phyloP scores from a whole-genome alignment of 805 yeast species.

The Jamesozyma jinghongensis region DNA sequence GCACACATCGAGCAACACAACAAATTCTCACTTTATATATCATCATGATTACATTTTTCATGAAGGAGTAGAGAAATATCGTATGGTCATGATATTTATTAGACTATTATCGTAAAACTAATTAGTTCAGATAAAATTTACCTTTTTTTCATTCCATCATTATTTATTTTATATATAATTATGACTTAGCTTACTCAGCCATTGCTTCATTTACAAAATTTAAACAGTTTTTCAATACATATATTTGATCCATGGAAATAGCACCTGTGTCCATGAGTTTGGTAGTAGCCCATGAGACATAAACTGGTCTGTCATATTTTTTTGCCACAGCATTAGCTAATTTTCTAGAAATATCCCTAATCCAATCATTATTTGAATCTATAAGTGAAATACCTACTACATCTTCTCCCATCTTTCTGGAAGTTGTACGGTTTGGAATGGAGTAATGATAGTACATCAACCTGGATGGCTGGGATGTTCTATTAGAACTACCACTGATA shows the following conservation, averaged over 20 bases:
- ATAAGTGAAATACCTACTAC: slow-evolving; percentile 21
- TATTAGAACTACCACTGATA: not conserved
- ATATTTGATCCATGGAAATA: slow-evolving; percentile 18
- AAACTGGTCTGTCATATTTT: slow-evolving; percentile 22
- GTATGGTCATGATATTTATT: too few relatives aligned
- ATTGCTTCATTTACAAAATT: slow-evolving; percentile 8
- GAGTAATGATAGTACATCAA: slow-evolving; percentile 23
- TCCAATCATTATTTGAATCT: slow-evolving; percentile 21
- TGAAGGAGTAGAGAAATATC: too few relatives aligned
- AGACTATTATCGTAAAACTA: too few relatives aligned
- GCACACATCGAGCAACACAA: too few relatives aligned
- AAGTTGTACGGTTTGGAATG: slow-evolving; percentile 12
- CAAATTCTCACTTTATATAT: too few relatives aligned
- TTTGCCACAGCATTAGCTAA: slow-evolving; percentile 20
- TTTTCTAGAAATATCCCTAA: slow-evolving; percentile 24
- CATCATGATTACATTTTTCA: too few relatives aligned
- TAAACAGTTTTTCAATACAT: slow-evolving; percentile 18
- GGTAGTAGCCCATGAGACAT: slow-evolving; percentile 17
- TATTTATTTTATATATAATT: slow-evolving; percentile 34
- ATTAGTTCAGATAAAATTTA: too few relatives aligned
- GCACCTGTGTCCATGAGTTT: slow-evolving; percentile 2
- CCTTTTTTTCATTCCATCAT: not conserved
- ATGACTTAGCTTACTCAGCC: too few relatives aligned
- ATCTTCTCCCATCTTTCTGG: slow-evolving; percentile 3
- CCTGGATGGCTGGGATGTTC: slow-evolving; percentile 4